phyloP scores from a whole-genome alignment of 495 filamentous ascomycete species.

The Xylaria venustula region DNA sequence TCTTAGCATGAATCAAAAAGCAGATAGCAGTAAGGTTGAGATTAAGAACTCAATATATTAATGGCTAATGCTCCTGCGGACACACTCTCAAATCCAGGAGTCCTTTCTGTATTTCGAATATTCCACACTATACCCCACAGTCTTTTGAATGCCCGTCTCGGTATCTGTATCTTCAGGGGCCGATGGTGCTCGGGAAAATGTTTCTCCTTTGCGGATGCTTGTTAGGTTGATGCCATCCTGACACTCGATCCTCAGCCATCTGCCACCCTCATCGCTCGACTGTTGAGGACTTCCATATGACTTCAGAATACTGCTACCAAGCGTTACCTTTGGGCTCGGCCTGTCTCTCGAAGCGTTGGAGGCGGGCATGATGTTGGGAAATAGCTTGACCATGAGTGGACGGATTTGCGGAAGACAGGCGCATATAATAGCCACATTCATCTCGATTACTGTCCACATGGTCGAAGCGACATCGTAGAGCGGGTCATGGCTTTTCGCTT shows the following conservation, averaged over 20 bases:
- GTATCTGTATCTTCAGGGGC: not conserved
- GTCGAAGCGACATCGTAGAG: constrained; percentile 36
- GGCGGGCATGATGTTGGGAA: not conserved
- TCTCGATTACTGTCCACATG: constrained; percentile 50
- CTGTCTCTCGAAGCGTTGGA: not conserved
- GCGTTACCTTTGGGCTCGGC: not conserved
- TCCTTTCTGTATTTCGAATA: not conserved
- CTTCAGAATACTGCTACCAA: not conserved
- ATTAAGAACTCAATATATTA: no score
- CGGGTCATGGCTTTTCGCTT: constrained; percentile 25
- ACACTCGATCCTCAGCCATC: not conserved
- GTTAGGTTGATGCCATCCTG: not conserved
- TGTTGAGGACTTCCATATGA: not conserved
- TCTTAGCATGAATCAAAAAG: no score
- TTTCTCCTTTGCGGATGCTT: not conserved
- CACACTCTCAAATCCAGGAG: not conserved
- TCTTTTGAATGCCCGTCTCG: not conserved
- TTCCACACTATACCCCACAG: not conserved
- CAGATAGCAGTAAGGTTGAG: no score
- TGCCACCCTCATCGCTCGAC: not conserved
- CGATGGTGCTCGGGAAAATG: not conserved
- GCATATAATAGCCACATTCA: constrained; percentile 47
- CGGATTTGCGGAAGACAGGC: constrained; percentile 40
- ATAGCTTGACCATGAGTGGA: not conserved
- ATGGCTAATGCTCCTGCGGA: no score